Evolutionary conservation across 768 basidiomycete genomes (phyloP), one percentile per base, ranked within the genome.

Genomic region (Phanerodontia chrysosporium): DNA sequence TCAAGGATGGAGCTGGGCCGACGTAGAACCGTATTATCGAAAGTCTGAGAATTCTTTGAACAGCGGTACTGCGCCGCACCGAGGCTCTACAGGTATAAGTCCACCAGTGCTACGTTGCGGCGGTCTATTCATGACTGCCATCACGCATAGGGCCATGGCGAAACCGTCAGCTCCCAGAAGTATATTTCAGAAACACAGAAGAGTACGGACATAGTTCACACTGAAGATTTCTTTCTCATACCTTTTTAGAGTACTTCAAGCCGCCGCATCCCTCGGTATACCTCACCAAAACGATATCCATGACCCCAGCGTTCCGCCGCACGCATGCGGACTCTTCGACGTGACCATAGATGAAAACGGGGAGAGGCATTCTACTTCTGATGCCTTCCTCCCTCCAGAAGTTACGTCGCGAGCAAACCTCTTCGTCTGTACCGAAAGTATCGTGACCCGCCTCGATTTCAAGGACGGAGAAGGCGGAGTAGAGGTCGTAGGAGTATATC

Each of bases 1-100:
- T 25, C 55, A 66, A 36, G 74, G 74, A 0, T 78, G 76, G 74
- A 62, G 65, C 3, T 78, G 71, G 60, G 62, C 70, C 9, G 71
- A 72, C 6, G 49, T 77, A 21, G 58, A 67, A 60, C 69, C 67
- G 2, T 74, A 68, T 44, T 77, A 76, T 55, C 45, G 63, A 25
- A 76, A 72, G 60, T 71, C 72, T 4, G 70, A 78, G 58, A 63
- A 16, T 4, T 59, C 51, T 21, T 12, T 62, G n/a, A 53, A 21
- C 7, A 55, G 57, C 30, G 35, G n/a, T 1, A 14, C 16, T 28
- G 18, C 25, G n/a, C n/a, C n/a, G 25, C 46, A 55, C 22, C 22
- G 49, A 18, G 62, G 62, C 10, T 16, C 27, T 8, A 18, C 46
- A 32, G 63, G 60, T 64, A 49, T n/a, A n/a, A n/a, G n/a, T n/a